These are phyloP conservation scores for Farysia itapuensis DNA, from an alignment of 1,284 basidiomycete species.

Conservation along the genomic window DNA sequence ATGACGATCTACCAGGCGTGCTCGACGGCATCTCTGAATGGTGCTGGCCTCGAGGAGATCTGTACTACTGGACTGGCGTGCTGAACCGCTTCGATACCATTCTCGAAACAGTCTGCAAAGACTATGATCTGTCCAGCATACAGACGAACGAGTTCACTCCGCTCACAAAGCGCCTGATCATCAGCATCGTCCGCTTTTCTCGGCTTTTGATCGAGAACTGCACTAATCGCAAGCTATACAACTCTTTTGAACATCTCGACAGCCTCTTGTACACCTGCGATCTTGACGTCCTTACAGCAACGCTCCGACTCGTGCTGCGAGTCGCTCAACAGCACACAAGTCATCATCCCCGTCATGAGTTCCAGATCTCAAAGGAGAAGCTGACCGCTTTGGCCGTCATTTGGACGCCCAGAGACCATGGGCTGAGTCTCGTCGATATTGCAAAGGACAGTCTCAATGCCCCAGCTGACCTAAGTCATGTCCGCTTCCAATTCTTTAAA, in stretches of 20 bases:
- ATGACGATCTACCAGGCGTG: constrained; percentile 50
- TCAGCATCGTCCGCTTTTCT: constrained; percentile 83
- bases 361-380: constrained; percentile 44
- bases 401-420: constrained; percentile 54
- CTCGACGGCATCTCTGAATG: constrained; percentile 64
- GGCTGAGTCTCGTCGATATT: constrained; percentile 61
- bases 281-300: constrained; percentile 80
- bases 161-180: constrained; percentile 72
- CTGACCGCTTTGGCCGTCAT: constrained; percentile 51
- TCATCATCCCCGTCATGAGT: constrained; percentile 41
- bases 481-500: constrained; percentile 63
- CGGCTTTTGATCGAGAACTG: constrained; percentile 92
- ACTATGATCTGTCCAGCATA: constrained; percentile 66
- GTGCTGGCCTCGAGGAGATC: constrained; percentile 94
- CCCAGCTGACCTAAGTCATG: constrained; percentile 56
- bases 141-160: constrained; percentile 77
- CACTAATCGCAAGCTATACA: constrained; percentile 94
- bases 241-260: constrained; percentile 94
- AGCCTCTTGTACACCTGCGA: constrained; percentile 85
- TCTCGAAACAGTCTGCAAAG: constrained; percentile 77
- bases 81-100: constrained; percentile 92
- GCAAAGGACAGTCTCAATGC: constrained; percentile 54
- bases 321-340: constrained; percentile 89
- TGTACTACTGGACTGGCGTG: constrained; percentile 93
- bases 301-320: constrained; percentile 82